These are phyloP conservation scores for Pythium rishiriense DNA, from an alignment of 352 stramenopile genomes.

Conservation along the genomic window DNA sequence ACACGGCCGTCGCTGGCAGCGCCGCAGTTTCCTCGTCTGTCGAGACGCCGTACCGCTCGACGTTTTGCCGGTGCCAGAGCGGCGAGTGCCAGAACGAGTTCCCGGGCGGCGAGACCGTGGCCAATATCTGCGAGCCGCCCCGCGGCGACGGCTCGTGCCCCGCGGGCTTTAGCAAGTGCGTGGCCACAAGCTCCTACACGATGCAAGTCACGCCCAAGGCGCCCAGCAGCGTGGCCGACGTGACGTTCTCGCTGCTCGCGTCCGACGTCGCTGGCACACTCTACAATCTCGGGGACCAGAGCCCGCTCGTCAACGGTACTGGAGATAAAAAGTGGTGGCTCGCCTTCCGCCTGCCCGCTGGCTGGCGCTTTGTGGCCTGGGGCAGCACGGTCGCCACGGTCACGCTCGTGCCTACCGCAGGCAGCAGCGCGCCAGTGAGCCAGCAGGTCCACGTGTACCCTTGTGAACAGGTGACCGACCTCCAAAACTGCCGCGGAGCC, in stretches of 20 bases:
- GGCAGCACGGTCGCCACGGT: slow-evolving; percentile 53
- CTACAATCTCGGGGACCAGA: slow-evolving; percentile 61
- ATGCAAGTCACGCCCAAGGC: slow-evolving; percentile 52
- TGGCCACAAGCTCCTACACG: slow-evolving; percentile 67
- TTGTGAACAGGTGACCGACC: slow-evolving; percentile 50
- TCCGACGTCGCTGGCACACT: slow-evolving; percentile 71
- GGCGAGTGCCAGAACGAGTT: slow-evolving; percentile 75
- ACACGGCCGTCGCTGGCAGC: slow-evolving; percentile 1
- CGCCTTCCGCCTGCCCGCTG: slow-evolving; percentile 55
- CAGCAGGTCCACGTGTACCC: slow-evolving; percentile 37
- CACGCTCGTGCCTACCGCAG: slow-evolving; percentile 28
- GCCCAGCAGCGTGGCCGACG: slow-evolving; percentile 63
- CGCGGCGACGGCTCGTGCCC: slow-evolving; percentile 53
- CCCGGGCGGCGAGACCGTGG: slow-evolving; percentile 33
- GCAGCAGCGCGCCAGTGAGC: not conserved
- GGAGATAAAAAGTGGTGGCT: slow-evolving; percentile 62
- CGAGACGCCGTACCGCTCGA: slow-evolving; percentile 54
- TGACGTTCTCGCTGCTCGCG: slow-evolving; percentile 70
- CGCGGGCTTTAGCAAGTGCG: slow-evolving; percentile 58
- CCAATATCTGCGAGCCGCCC: slow-evolving; percentile 48
- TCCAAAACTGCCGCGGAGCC: slow-evolving; percentile 42
- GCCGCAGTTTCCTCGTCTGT: not conserved
- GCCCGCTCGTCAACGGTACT: slow-evolving; percentile 40
- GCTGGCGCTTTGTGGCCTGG: slow-evolving; percentile 76
- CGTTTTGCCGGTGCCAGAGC: slow-evolving; percentile 64